Conservation (phyloP, 1,284 basidiomycete species). For the Meira nashicola region DNA sequence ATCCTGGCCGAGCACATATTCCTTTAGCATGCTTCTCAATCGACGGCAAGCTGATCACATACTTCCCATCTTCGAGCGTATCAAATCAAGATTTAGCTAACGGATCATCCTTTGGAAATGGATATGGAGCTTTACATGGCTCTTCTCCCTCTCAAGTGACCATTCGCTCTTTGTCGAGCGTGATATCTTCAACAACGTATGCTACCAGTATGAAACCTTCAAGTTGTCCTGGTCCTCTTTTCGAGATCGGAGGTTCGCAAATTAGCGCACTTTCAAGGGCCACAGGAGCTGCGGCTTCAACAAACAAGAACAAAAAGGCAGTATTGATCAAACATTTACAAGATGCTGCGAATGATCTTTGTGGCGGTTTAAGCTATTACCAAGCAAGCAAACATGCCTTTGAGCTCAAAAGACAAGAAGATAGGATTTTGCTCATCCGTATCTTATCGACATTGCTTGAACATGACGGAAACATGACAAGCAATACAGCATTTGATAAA, state of each 20-base stretch:
- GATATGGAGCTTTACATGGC: not conserved
- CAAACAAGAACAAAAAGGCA: constrained; percentile 40
- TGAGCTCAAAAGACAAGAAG: constrained; percentile 32
- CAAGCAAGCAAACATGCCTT: constrained; percentile 10
- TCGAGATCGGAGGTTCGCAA: constrained; percentile 29
- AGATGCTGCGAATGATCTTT: constrained; percentile 39
- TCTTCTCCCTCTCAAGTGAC: constrained; percentile 23
- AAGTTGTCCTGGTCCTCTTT: constrained; percentile 43
- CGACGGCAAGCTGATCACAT: constrained; percentile 44
- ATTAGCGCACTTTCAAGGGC: constrained; percentile 34
- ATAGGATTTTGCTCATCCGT: constrained; percentile 41
- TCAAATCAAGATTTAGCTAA: constrained; percentile 22
- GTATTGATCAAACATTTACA: constrained; percentile 38
- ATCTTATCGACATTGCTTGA: constrained; percentile 43
- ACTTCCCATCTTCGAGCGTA: constrained; percentile 27
- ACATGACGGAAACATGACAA: constrained; percentile 38
- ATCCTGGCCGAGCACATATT: constrained; percentile 22
- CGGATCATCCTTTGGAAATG: constrained; percentile 19
- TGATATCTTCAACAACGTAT: constrained; percentile 34
- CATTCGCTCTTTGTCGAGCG: constrained; percentile 26
- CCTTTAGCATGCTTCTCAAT: constrained; percentile 46
- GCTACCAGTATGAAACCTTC: constrained; percentile 41
- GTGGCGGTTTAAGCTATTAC: constrained; percentile 43
- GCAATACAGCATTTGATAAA: constrained; percentile 26
- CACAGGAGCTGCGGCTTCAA: constrained; percentile 19